Base-by-base conservation (phyloP, 352 stramenopile genomes). In the Phytophthora sp. region DNA sequence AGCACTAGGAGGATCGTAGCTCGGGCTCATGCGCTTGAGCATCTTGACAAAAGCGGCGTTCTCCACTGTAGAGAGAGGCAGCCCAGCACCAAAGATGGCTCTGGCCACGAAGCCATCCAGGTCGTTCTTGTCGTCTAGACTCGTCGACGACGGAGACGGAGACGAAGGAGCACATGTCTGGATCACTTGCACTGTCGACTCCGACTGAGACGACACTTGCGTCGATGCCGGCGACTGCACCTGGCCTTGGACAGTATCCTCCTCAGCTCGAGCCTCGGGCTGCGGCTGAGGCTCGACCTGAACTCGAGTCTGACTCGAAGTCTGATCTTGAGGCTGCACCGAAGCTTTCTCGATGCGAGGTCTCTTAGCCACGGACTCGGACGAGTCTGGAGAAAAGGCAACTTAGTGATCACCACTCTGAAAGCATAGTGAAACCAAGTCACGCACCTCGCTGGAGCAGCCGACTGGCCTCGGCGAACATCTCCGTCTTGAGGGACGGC, bases 31-130 rank as follows among this genome's bases (percentile, higher is more conserved):
- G 15, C 74, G 74, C 66, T 90, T 90, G 27, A 91, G 60, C 58
- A 93, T 56, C 53, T 85, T 74, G 35, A 75, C 60, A 58, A 93
- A 93, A 21, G 69, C 66, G 39, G 79, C 45, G 59, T 83, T 69
- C 52, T 90, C 84, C n/a, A 91, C 71, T 4, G 77, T 72, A 5
- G 50, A 50, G n/a, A 92, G 77, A 1, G 82, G 69, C 18, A 89
- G 45, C n/a, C 74, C 81, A 5, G 66, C 67, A 0, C 72, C 74
- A 5, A 90, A 76, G 23, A 92, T 70, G 10, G 80, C 80, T 52
- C 82, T 79, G 23, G 79, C 77, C 23, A 90, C 74, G 38, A 75
- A 85, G 50, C 67, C 74, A 39, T 90, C 79, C 18, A 92, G 20
- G 39, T 89, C 66, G 12, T 53, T 69, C 51, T 87, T 88, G 34